Conservation (phyloP, 345 rosid species). For the Capsella bursapastoris region DNA sequence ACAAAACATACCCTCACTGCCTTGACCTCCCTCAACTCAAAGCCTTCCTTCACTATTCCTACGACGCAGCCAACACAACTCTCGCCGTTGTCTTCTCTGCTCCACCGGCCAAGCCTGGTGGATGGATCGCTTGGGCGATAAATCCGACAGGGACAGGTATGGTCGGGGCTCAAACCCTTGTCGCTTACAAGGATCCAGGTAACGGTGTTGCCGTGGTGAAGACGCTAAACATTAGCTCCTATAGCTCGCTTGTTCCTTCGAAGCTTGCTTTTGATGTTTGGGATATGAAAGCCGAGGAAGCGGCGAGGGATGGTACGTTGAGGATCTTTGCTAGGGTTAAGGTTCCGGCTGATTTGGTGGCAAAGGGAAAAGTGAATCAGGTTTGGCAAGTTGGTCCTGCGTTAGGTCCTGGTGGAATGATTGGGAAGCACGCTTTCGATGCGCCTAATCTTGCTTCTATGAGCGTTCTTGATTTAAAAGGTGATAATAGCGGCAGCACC, state of each 20-base stretch:
- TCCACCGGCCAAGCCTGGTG: slow-evolving; percentile 51
- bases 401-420: slow-evolving; percentile 28
- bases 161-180: slow-evolving; percentile 69
- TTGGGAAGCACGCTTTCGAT: slow-evolving; percentile 45
- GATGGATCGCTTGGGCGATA: slow-evolving; percentile 85
- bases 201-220: slow-evolving; percentile 51
- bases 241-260: slow-evolving; percentile 35
- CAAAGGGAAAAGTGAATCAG: slow-evolving; percentile 61
- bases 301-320: slow-evolving; percentile 28
- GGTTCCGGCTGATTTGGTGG: slow-evolving; percentile 60
- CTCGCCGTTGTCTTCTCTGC: slow-evolving; percentile 76
- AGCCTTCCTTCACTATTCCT: slow-evolving; percentile 76
- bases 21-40: slow-evolving; percentile 69
- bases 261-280: slow-evolving; percentile 68
- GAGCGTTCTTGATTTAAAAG: slow-evolving; percentile 48
- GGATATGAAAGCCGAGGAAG: slow-evolving; percentile 64
- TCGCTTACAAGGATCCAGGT: slow-evolving; percentile 50
- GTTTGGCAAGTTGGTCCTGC: slow-evolving; percentile 86
- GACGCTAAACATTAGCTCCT: slow-evolving; percentile 52
- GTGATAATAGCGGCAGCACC: slow-evolving; percentile 19
- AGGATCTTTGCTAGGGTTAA: slow-evolving; percentile 64
- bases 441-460: slow-evolving; percentile 46
- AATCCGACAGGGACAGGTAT: slow-evolving; percentile 71
- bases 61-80: slow-evolving; percentile 60
- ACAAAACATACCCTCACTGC: slow-evolving; percentile 60